Conservation (phyloP, 2,329 filamentous ascomycete species). For the Penicillium sp. region DNA sequence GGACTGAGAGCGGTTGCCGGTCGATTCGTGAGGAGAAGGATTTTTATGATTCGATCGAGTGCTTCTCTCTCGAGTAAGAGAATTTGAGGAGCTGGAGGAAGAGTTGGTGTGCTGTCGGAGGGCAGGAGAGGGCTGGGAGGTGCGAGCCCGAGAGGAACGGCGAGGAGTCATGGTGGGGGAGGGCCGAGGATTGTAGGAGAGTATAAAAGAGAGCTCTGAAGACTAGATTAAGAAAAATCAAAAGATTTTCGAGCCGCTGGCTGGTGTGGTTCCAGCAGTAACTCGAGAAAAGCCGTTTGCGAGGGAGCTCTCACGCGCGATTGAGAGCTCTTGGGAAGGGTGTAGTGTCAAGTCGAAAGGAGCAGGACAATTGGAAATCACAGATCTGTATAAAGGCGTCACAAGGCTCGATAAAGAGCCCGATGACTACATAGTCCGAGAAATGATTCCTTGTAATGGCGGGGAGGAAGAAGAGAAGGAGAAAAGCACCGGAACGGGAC, state of each 20-base stretch:
- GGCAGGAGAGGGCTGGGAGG: constrained; percentile 65
- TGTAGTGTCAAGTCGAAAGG: constrained; percentile 12
- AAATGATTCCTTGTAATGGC: constrained; percentile 31
- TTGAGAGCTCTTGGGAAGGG: constrained; percentile 20
- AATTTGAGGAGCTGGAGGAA: constrained; percentile 67
- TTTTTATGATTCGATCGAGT: constrained; percentile 71
- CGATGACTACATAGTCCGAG: constrained; percentile 43
- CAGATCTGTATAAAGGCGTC: constrained; percentile 27
- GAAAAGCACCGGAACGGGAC: constrained; percentile 34
- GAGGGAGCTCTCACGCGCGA: constrained; percentile 27
- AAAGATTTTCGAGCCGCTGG: constrained; percentile 6
- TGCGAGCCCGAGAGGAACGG: constrained; percentile 87
- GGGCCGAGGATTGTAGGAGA: constrained; percentile 11
- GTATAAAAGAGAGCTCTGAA: constrained; percentile 7
- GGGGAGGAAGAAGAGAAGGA: constrained; percentile 32
- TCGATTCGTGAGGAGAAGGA: constrained; percentile 71
- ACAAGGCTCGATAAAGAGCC: constrained; percentile 33
- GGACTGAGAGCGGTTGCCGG: constrained; percentile 55
- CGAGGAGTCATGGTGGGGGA: constrained; percentile 63
- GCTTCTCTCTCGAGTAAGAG: constrained; percentile 73
- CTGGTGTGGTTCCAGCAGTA: constrained; percentile 10
- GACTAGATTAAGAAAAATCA: constrained; percentile 5
- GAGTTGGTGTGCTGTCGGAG: constrained; percentile 75
- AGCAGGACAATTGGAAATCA: constrained; percentile 31
- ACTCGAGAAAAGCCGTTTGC: constrained; percentile 21